A percentile compares a stretch with the other conserved stretches of the same genome.
Evolutionary conservation across 2,329 filamentous ascomycete species (phyloP).

Genomic region (Aspergillus glaucus): DNA sequence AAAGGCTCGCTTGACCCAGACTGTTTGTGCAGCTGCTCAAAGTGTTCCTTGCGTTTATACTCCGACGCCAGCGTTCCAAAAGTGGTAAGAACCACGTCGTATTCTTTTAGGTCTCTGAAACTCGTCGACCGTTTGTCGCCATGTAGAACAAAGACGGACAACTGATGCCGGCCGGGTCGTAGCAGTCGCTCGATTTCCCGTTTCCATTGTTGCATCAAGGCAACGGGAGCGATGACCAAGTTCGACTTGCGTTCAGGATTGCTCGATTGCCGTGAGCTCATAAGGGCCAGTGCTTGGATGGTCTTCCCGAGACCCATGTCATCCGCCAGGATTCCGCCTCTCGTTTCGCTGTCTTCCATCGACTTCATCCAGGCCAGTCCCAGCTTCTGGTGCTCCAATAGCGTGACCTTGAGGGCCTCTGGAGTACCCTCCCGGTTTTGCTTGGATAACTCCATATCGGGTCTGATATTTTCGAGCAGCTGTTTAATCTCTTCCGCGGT

Average conservation of each 20-base stretch:
- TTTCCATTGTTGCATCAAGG: conserved; percentile 77
- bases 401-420: conserved; percentile 56
- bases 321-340: conserved; percentile 70
- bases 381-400: conserved; percentile 78
- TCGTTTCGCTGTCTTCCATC: conserved; percentile 64
- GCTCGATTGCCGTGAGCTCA: conserved; percentile 60
- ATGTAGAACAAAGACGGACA: conserved; percentile 66
- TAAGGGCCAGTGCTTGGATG: conserved; percentile 72
- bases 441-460: conserved; percentile 59
- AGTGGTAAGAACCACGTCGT: conserved; percentile 72
- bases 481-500: conserved; percentile 63
- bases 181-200: conserved; percentile 69
- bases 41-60: conserved; percentile 53
- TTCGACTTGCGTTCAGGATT: conserved; percentile 62
- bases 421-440: conserved; percentile 64
- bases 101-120: conserved; percentile 57
- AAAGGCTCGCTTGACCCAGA: conserved; percentile 29
- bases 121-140: conserved; percentile 50
- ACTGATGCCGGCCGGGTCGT: conserved; percentile 46
- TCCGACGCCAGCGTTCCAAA: conserved; percentile 67
- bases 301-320: conserved; percentile 85
- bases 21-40: conserved; percentile 45
- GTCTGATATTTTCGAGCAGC: conserved; percentile 65
- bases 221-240: conserved; percentile 75
- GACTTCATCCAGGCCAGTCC: conserved; percentile 70